Base-by-base conservation (phyloP, 768 basidiomycete genomes). In the Asterophora lycoperdoides region DNA sequence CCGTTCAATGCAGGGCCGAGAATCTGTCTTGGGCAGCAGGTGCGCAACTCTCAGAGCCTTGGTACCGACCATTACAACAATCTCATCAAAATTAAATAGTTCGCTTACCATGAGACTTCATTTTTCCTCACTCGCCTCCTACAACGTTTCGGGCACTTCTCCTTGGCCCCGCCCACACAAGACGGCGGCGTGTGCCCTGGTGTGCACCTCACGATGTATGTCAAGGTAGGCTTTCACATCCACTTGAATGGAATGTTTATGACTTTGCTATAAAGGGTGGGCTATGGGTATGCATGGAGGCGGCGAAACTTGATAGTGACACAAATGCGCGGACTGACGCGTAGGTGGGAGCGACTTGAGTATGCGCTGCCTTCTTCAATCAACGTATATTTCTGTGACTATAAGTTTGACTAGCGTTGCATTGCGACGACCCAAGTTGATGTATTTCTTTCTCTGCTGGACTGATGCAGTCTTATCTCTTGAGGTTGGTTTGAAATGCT, bases 81-180 rank as follows among this genome's bases (percentile, higher is more conserved):
- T n/a, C n/a, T n/a, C n/a, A n/a, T n/a, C n/a, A n/a, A n/a, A n/a
- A n/a, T n/a, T n/a, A n/a, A n/a, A 9, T 49, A 83, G 76, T 84
- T 84, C 56, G 83, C 84, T 5, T 85, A 85, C 62, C 73, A 83
- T 51, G 81, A 84, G 57, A 64, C 73, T 2, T 83, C 82, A 1
- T 86, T 80, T 63, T 74, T 84, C 64, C 70, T 86, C 37, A 70
- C 80, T 39, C 74, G 79, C 8, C 65, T 86, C 7, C 61, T 85
- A 5, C 84, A 86, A 58, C 60, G 60, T 8, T 83, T 82, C 62
- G 72, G 71, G 3, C 57, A 59, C 1, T 63, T 86, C 34, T 56
- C 62, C 2, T 68, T 81, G 17, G 76, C 72, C 2, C 62, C 61
- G 4, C 72, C 76, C 11, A 73, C 72, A 0, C 78, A 68, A 1